phyloP scores from a whole-genome alignment of 2,329 filamentous ascomycete genomes.

The Phialocephala sp. region DNA sequence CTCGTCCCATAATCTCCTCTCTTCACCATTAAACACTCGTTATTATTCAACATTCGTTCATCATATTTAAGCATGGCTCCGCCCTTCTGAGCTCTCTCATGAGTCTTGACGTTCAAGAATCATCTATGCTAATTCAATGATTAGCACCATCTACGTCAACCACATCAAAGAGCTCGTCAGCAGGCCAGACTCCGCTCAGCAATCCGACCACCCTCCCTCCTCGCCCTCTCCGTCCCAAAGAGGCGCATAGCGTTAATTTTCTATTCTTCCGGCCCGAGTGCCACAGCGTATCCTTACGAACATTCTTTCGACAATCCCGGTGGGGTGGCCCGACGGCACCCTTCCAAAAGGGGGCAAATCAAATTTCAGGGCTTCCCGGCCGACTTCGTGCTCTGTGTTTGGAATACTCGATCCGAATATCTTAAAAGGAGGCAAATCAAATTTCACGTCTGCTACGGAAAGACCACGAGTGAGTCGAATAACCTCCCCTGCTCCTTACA shows the following conservation, averaged over 20 bases:
- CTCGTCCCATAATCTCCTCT: conserved; percentile 6
- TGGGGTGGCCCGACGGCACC: background rate
- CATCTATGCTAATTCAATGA: too few relatives aligned
- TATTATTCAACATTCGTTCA: conserved; percentile 16
- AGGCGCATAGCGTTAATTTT: conserved; percentile 12
- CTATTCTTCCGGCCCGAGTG: conserved; percentile 11
- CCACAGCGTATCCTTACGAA: conserved; percentile 4
- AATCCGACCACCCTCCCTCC: conserved; percentile 4
- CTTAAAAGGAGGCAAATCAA: too few relatives aligned
- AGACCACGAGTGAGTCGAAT: too few relatives aligned
- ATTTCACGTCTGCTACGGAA: too few relatives aligned
- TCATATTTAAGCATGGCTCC: conserved; percentile 11
- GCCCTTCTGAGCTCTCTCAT: background rate
- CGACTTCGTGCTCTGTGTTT: too few relatives aligned
- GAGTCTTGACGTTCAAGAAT: conserved; percentile 6
- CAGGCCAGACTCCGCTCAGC: conserved; percentile 11
- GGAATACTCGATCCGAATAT: too few relatives aligned
- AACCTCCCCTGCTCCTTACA: too few relatives aligned
- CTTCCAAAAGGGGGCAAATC: too few relatives aligned
- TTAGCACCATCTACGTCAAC: conserved; percentile 8
- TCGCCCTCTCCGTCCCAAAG: conserved; percentile 11
- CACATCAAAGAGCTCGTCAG: conserved; percentile 6
- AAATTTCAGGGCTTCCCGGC: too few relatives aligned
- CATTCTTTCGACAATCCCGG: conserved; percentile 5
- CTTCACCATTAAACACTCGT: conserved; percentile 12